Base-by-base conservation (phyloP, 768 basidiomycete genomes). In the Candolleomyces aberdarensis region DNA sequence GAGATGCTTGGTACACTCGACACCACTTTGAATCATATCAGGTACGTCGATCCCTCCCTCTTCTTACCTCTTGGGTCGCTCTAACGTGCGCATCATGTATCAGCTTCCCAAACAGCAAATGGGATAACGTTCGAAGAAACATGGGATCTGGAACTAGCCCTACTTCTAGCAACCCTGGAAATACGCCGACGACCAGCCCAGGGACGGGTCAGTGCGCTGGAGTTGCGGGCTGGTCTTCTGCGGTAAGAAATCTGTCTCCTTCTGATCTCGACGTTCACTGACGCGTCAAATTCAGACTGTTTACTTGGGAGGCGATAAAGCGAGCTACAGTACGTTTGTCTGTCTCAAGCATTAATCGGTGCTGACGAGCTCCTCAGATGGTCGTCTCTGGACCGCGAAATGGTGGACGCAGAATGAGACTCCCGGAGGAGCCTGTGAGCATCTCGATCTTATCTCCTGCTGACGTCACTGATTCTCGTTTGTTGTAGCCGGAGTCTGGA, bases 81-180 rank as follows among this genome's bases (percentile, higher is more conserved):
- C n/a, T 40, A 44, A 46, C 31, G n/a, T 31, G 8, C 48, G 11
- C 39, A 36, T 61, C 26, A 52, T 22, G 48, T 29, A 26, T 11
- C 63, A 87, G 85, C 67, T 89, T 76, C 73, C 88, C 88, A 7
- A 76, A 82, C 66, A 88, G 86, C 73, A 84, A 85, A 66, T 91
- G 84, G 83, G 84, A 85, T 70, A 90, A 90, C 70, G 80, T 90
- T 65, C 79, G 80, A 26, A 81, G 73, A 70, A 87, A 87, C 72
- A 87, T 90, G 82, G 81, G 78, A 20, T 65, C 68, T 15, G 54
- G 72, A 13, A 66, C 70, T 10, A 62, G 69, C 11, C 59, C 70
- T 7, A 59, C 68, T 17, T 54, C 70, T 39, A 60, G 57, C 29
- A 40, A 62, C 17, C 54, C 67, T 9, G 64, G 69, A 31, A 56